Evolutionary conservation across 2,329 filamentous ascomycete species (phyloP).

Genomic region (Fusarium sp.): DNA sequence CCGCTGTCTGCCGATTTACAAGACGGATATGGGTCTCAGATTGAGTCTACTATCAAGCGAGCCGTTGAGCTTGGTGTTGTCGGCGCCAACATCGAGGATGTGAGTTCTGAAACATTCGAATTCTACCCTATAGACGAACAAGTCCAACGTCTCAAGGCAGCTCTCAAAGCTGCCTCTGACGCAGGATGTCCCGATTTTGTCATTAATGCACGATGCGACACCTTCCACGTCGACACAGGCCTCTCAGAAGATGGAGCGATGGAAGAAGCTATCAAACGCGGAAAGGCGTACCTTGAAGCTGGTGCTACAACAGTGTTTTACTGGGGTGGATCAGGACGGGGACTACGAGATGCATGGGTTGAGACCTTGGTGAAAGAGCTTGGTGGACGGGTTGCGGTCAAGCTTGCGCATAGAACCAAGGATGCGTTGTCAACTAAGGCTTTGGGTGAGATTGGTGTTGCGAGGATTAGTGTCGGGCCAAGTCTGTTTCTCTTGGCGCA

Average conservation of each 20-base stretch:
- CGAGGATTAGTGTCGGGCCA: conserved; percentile 64
- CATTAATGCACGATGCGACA: conserved; percentile 66
- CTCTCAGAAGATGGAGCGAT: conserved; percentile 48
- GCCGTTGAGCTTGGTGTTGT: conserved; percentile 61
- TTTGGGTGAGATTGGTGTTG: conserved; percentile 59
- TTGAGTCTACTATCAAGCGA: conserved; percentile 54
- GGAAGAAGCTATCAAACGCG: conserved; percentile 60
- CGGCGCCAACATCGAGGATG: conserved; percentile 68
- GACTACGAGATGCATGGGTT: conserved; percentile 57
- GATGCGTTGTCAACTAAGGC: conserved; percentile 54
- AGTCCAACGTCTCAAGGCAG: conserved; percentile 54
- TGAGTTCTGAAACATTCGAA: conserved; percentile 45
- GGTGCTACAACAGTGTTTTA: conserved; percentile 68
- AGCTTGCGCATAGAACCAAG: conserved; percentile 45
- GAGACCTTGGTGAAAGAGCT: conserved; percentile 56
- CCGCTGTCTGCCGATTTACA: conserved; percentile 67
- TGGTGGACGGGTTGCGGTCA: conserved; percentile 59
- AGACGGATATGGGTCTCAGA: conserved; percentile 63
- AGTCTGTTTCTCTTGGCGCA: conserved; percentile 53
- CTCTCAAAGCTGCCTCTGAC: conserved; percentile 52
- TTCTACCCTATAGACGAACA: conserved; percentile 54
- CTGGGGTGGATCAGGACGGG: conserved; percentile 59
- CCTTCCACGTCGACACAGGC: conserved; percentile 49
- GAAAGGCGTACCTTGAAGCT: conserved; percentile 63
- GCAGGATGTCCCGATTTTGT: conserved; percentile 63